A percentile compares a stretch with the other conserved stretches of the same genome.
phyloP scores from a whole-genome alignment of 192 early-diverging fungal genomes.

The Mortierella claussenii region DNA sequence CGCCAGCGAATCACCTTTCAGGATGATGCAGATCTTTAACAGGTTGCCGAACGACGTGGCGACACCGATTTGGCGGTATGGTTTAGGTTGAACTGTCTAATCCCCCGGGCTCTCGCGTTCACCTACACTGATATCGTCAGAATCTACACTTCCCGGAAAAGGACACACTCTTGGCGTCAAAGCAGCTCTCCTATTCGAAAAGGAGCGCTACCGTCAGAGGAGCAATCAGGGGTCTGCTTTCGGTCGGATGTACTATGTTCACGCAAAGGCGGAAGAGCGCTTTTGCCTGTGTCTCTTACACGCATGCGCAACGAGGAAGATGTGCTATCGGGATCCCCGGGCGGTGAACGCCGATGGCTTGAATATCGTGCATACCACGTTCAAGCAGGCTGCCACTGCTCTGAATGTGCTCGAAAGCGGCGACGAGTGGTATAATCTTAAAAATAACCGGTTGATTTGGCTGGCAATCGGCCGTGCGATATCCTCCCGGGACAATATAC shows the following conservation, averaged over 20 bases:
- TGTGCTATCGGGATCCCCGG: constrained; percentile 6
- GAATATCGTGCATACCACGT: constrained; percentile 8
- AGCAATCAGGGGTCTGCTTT: not conserved
- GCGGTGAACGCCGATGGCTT: constrained; percentile 28
- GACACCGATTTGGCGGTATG: constrained; percentile 12
- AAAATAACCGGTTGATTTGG: too few relatives aligned
- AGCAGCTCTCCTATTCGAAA: too few relatives aligned
- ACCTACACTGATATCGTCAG: constrained; percentile 10
- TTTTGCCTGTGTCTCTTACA: constrained; percentile 9
- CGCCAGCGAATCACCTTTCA: constrained; percentile 20
- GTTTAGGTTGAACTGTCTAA: constrained; percentile 9
- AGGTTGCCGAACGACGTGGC: constrained; percentile 13
- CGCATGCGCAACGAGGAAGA: constrained; percentile 8
- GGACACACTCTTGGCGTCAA: not conserved
- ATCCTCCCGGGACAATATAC: too few relatives aligned
- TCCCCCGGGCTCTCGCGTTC: not conserved
- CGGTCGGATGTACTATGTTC: constrained; percentile 12
- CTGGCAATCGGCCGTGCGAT: too few relatives aligned
- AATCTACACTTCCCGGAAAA: constrained; percentile 8
- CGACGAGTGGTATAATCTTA: constrained; percentile 15
- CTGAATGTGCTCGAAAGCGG: constrained; percentile 27
- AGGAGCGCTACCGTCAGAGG: too few relatives aligned
- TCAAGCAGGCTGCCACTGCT: constrained; percentile 10
- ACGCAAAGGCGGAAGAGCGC: constrained; percentile 15
- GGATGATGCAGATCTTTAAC: not conserved